These are phyloP conservation scores for Cystofilobasidium bisporidii DNA, from an alignment of 768 basidiomycete genomes.

Conservation along the genomic window DNA sequence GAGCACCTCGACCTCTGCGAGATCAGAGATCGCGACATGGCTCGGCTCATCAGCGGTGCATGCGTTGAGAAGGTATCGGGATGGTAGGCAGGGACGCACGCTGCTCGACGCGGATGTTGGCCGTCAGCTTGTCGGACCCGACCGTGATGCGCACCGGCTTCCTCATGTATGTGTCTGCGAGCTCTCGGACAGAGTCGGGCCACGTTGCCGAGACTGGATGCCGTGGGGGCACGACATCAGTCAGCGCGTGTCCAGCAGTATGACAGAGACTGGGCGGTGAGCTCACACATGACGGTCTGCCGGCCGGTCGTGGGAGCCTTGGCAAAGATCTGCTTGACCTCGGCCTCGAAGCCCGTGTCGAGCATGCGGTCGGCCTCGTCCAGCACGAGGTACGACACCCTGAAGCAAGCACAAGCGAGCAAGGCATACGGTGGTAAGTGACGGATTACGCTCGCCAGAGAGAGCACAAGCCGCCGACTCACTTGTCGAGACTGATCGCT, in stretches of 20 bases:
- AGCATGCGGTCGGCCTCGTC: constrained; percentile 98
- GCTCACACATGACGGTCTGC: constrained; percentile 90
- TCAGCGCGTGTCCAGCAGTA: not conserved
- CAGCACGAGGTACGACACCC: constrained; percentile 78
- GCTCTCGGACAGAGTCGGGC: constrained; percentile 65
- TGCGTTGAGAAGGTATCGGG: not conserved
- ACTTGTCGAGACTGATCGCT: not conserved
- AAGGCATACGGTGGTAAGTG: not conserved
- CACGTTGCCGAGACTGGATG: constrained; percentile 41
- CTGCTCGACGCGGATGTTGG: constrained; percentile 84
- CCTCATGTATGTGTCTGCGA: constrained; percentile 76
- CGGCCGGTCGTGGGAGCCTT: constrained; percentile 47
- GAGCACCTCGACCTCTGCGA: constrained; percentile 65
- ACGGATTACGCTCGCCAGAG: not conserved
- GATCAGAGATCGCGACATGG: too few species aligned
- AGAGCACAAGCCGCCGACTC: not conserved
- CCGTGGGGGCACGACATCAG: not conserved
- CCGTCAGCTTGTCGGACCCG: constrained; percentile 84
- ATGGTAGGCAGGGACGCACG: not conserved
- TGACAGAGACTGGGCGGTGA: not conserved
- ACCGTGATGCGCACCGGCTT: constrained; percentile 83
- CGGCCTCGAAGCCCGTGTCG: constrained; percentile 95
- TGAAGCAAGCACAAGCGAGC: not conserved
- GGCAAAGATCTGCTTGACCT: constrained; percentile 80
- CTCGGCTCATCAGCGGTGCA: too few species aligned